phyloP scores from a whole-genome alignment of 768 basidiomycete genomes.

The Agaricus subrufescens region DNA sequence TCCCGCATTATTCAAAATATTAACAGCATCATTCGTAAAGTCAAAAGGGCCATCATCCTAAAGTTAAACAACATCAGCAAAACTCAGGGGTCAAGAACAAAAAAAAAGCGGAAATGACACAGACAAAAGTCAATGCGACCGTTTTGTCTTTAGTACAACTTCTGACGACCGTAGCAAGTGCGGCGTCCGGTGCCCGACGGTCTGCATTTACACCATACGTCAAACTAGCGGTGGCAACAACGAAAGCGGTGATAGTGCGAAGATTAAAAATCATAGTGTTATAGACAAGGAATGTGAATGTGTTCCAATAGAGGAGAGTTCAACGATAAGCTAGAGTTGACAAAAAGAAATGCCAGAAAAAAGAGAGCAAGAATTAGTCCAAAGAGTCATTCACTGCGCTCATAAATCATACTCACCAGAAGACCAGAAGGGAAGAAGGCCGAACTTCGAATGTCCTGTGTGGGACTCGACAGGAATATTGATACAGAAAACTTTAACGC shows the following conservation, averaged over 20 bases:
- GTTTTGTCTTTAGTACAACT: background rate
- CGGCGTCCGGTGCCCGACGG: background rate
- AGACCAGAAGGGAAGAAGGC: background rate
- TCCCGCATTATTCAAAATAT: conserved; percentile 20
- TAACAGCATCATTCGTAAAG: conserved; percentile 25
- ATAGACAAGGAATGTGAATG: no score
- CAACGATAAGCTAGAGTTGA: no score
- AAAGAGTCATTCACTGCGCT: no score
- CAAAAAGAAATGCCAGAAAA: no score
- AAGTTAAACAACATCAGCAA: no score
- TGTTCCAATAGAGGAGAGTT: no score
- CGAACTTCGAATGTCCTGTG: background rate
- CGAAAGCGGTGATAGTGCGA: background rate
- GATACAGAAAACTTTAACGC: no score
- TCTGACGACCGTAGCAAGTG: background rate
- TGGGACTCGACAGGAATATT: no score
- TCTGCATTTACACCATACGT: background rate
- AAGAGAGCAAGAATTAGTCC: no score
- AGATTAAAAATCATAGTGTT: no score
- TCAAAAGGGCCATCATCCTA: conserved; percentile 17
- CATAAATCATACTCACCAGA: no score
- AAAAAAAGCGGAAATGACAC: background rate
- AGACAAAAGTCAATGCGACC: conserved; percentile 5
- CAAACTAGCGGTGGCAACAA: background rate
- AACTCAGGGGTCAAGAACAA: background rate